Base-by-base conservation (phyloP, 2,329 filamentous ascomycete genomes). In the Colletotrichum euphorbiae region DNA sequence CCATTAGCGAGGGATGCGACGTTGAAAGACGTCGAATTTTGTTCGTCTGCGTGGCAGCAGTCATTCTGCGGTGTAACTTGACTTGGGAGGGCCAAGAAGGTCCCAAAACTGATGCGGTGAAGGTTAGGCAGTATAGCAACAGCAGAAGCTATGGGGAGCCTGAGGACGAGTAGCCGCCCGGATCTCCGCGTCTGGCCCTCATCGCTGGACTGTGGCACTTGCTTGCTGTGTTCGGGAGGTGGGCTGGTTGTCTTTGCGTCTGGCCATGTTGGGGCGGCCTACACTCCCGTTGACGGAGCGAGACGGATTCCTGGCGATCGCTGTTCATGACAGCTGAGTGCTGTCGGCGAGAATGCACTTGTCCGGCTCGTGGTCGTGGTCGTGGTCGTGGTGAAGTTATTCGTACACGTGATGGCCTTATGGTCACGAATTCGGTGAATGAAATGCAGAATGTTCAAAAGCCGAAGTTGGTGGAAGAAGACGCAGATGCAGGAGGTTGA, bases 11-110 rank as follows among this genome's bases (percentile, higher is more conserved):
- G 56, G 11, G 17, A 59, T 42, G 40, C 12, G 24, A 59, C 11
- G 19, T 17, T 38, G 15, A 28, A 48, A 59, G 19, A 31, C 56
- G 40, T 28, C 62, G n/a, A 28, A 21, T 52, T 64, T 45, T 57
- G 59, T 52, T 17, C 51, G 48, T 31, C 28, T 42, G 59, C 45
- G 38, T 56, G 45, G 28, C 28, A 17, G 45, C 48, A 38, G 48
- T 15, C 62, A 38, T 40, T 15, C 62, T 62, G 63, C 24, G 43
- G 58, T 56, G 63, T 56, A 40, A 67, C 51, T 40, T 21, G 50
- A 42, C 24, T 24, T 28, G 7, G 28, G 28, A 28, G 28, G 28
- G 28, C 28, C 28, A 28, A 28, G 28, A 28, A 28, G 6, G 7
- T 28, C 6, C 28, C 46, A 11, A 28, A 24, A 6, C 36, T 28